Percentiles rank a stretch among this genome's conserved stretches.
phyloP scores from a whole-genome alignment of 2,329 filamentous ascomycete species.

The Penicillium sp. region DNA sequence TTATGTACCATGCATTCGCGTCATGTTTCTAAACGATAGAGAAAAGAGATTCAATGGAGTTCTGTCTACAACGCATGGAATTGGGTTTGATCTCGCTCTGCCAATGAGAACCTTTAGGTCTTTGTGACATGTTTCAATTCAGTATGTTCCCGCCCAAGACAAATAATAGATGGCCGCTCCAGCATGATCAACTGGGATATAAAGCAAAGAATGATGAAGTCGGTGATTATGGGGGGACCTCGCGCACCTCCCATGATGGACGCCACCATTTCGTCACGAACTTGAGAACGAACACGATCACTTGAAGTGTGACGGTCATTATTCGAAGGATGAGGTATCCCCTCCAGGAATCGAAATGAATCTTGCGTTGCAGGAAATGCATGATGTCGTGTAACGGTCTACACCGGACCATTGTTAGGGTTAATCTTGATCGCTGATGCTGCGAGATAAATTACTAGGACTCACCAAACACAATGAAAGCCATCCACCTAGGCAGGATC shows the following conservation, averaged over 20 bases:
- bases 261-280: not conserved
- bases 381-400: not conserved
- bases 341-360: not conserved
- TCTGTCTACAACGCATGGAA: not conserved
- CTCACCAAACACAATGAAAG: not conserved
- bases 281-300: not conserved
- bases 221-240: not conserved
- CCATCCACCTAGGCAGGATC: not conserved
- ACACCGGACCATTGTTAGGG: not conserved
- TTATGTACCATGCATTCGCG: constrained; percentile 18
- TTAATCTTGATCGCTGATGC: not conserved
- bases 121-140: not conserved
- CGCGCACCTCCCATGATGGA: not conserved
- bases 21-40: constrained; percentile 17
- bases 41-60: constrained; percentile 21
- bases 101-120: not conserved
- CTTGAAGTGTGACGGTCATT: not conserved
- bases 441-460: not conserved
- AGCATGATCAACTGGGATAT: not conserved
- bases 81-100: not conserved
- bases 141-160: not conserved
- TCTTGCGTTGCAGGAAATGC: not conserved
- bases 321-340: not conserved
- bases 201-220: not conserved
- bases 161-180: not conserved